Evolutionary conservation across 208 protist species (phyloP).

Genomic region (Leishmania gerbilli): DNA sequence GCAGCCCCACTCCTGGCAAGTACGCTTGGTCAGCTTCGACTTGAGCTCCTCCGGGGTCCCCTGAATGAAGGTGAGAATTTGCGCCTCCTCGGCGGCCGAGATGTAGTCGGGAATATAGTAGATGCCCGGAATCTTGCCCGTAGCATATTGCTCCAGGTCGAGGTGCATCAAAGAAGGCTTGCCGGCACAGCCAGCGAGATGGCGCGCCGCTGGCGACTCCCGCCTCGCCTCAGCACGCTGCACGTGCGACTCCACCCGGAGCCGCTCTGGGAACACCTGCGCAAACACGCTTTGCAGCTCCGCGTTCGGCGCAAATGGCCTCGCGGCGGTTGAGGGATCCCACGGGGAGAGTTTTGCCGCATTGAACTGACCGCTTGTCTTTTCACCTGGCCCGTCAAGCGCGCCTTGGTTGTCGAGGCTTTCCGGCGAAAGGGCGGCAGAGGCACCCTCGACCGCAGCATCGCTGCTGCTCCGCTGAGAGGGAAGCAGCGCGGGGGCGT

Average conservation of each 20-base stretch:
- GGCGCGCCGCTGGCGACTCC: background rate
- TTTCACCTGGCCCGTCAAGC: background rate
- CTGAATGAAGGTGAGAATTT: constrained; percentile 63
- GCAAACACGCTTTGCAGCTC: constrained; percentile 66
- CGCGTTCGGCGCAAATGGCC: constrained; percentile 42
- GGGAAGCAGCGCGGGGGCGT: constrained; percentile 11
- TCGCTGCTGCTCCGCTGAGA: constrained; percentile 16
- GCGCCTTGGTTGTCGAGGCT: background rate
- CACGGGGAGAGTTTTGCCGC: constrained; percentile 82
- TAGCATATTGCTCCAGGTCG: constrained; percentile 61
- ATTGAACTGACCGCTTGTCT: constrained; percentile 67
- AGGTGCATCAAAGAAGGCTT: constrained; percentile 39
- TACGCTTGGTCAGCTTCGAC: constrained; percentile 80
- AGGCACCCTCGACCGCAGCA: background rate
- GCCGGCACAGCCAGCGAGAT: constrained; percentile 1
- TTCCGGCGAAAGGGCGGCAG: background rate
- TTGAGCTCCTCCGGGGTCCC: constrained; percentile 78
- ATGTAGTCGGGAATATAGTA: constrained; percentile 93
- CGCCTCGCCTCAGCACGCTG: constrained; percentile 27
- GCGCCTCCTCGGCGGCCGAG: constrained; percentile 68
- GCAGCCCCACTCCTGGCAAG: constrained; percentile 91
- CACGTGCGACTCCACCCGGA: constrained; percentile 63
- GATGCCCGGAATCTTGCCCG: constrained; percentile 67
- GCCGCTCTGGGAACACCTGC: constrained; percentile 68
- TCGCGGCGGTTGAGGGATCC: constrained; percentile 29